Evolutionary conservation across 2,329 filamentous ascomycete genomes (phyloP), one percentile per base, ranked within the genome.

Genomic region (Malbranchea zuffiana): DNA sequence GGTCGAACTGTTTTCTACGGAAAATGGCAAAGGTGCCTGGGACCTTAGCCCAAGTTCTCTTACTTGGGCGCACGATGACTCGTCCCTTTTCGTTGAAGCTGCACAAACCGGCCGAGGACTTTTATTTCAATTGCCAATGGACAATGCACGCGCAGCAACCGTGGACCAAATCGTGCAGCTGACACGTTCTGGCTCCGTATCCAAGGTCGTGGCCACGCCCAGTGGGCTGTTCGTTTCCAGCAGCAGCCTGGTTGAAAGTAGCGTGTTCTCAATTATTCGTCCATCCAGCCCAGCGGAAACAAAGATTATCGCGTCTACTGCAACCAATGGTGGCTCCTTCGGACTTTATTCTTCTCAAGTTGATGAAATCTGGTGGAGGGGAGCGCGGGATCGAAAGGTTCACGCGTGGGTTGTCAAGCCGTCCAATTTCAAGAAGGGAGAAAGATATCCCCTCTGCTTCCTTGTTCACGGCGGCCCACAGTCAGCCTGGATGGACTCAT

Each of bases 401-500:
- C 62, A 67, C 41, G 59, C 62, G 3, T 67, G 61, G 55, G 61
- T 68, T 12, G 56, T 68, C 41, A 66, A 65, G 35, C 66, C 66
- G 4, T 66, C 63, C 3, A 52, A 58, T 36, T 69, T 68, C 44
- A 56, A 61, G 21, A 52, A 59, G 4, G 51, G 55, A 3, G 47
- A 68, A 45, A 69, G 62, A 43, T 74, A 74, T 43, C 70, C 70
- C 4, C 47, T 74, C 10, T 68, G 68, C 2, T 73, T 69, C 47
- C 50, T 74, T 42, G 62, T 70, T 6, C 70, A 74, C 40, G 70
- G 70, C 19, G 70, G 70, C 16, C 70, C 72, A 0, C 64, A 65
- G 37, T 51, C 54, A 3, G 59, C 68, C 2, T 73, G 67, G 67
- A 60, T 59, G n/a, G 69, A 76, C 43, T 56, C 60, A 32, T 75